A percentile compares a stretch with the other conserved stretches of the same genome.
Evolutionary conservation across 2,329 filamentous ascomycete genomes (phyloP).

Genomic region (Fusarium nodosum): DNA sequence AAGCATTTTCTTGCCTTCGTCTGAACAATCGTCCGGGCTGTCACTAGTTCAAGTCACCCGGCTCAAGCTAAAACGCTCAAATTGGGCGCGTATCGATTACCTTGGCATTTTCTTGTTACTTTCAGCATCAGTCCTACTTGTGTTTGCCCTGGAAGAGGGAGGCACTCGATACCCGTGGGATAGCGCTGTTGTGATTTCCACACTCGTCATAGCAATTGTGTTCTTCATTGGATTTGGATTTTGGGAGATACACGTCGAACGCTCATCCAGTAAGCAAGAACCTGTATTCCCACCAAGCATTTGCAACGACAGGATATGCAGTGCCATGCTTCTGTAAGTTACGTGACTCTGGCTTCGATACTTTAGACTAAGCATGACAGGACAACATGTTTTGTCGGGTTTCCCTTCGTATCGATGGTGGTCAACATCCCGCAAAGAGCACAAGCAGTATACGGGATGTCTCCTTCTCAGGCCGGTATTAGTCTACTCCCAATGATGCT

Average conservation of each 20-base stretch:
- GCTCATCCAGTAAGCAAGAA: slow-evolving; percentile 8
- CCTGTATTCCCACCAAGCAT: slow-evolving; percentile 16
- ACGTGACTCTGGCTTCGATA: rapidly evolving
- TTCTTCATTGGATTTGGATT: neutral
- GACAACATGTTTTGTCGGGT: slow-evolving; percentile 4
- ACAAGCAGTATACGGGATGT: slow-evolving; percentile 12
- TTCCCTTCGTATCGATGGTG: slow-evolving; percentile 19
- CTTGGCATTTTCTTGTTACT: slow-evolving; percentile 9
- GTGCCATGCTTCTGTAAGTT: slow-evolving; percentile 15
- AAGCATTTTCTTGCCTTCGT: slow-evolving; percentile 3
- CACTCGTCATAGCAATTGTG: neutral
- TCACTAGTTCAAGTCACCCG: neutral
- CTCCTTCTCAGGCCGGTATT: neutral
- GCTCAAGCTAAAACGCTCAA: neutral
- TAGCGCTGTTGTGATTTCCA: neutral
- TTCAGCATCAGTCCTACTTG: slow-evolving; percentile 14
- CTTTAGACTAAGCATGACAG: rapidly evolving
- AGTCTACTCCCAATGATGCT: slow-evolving; percentile 20
- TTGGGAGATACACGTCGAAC: slow-evolving; percentile 6
- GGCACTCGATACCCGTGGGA: slow-evolving; percentile 9
- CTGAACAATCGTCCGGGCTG: slow-evolving; percentile 6
- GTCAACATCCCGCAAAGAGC: slow-evolving; percentile 15
- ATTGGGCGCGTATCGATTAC: slow-evolving; percentile 6
- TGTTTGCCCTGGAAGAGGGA: slow-evolving; percentile 15
- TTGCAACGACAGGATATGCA: slow-evolving; percentile 18